A percentile compares a stretch with the other conserved stretches of the same genome.
phyloP scores from a whole-genome alignment of 805 yeast genomes.

The Nakazawaea anatomiae region DNA sequence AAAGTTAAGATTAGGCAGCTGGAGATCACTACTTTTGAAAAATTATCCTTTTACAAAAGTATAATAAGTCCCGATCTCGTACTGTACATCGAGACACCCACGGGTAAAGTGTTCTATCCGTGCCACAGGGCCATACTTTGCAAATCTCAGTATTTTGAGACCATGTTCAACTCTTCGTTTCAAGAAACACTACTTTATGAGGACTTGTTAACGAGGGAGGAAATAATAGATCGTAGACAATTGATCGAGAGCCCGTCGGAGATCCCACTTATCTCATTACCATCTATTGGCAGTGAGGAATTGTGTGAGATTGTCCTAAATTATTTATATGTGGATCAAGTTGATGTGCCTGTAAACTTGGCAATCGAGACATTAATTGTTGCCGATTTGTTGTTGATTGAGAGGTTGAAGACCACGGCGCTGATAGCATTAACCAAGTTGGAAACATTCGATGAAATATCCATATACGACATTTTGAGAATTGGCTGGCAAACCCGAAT shows the following conservation, averaged over 20 bases:
- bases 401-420: slow-evolving; percentile 60
- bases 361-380: slow-evolving; percentile 53
- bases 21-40: slow-evolving; percentile 18
- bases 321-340: slow-evolving; percentile 57
- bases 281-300: slow-evolving; percentile 13
- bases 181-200: slow-evolving; percentile 21
- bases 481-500: slow-evolving; percentile 66
- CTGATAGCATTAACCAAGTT: slow-evolving; percentile 40
- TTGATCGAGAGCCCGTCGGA: slow-evolving; percentile 10
- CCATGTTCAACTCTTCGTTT: slow-evolving; percentile 53
- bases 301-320: slow-evolving; percentile 46
- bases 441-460: slow-evolving; percentile 17
- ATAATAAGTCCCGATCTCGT: slow-evolving; percentile 43
- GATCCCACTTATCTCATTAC: slow-evolving; percentile 18
- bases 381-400: slow-evolving; percentile 56
- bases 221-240: slow-evolving; percentile 16
- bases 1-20: slow-evolving; percentile 11
- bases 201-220: slow-evolving; percentile 14
- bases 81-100: slow-evolving; percentile 24
- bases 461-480: slow-evolving; percentile 51
- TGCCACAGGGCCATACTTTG: slow-evolving; percentile 56
- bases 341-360: slow-evolving; percentile 37
- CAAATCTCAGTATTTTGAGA: slow-evolving; percentile 58
- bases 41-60: slow-evolving; percentile 17
- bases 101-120: slow-evolving; percentile 42